Evolutionary conservation across 2,329 filamentous ascomycete species (phyloP).

Genomic region (Drechslerella coelobrocha): DNA sequence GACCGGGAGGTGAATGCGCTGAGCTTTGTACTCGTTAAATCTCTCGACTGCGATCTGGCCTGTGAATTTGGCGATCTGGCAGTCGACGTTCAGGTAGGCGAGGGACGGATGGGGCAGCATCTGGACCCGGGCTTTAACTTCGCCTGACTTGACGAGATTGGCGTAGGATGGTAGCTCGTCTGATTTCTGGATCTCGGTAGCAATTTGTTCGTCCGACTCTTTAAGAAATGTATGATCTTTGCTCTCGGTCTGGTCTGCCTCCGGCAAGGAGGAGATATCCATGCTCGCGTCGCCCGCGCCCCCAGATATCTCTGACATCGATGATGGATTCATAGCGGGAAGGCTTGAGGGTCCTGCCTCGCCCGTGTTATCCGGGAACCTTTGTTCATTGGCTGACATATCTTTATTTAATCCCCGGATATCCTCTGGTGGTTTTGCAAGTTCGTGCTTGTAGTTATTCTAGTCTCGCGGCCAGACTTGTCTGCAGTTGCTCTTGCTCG

Average conservation of each 20-base stretch:
- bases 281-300: neutral
- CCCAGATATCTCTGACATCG: too few species aligned
- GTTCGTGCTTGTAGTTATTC: too few species aligned
- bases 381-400: too few species aligned
- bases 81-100: slow-evolving; percentile 19
- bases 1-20: slow-evolving; percentile 7
- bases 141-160: slow-evolving; percentile 22
- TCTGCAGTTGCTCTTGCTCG: too few species aligned
- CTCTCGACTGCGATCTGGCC: slow-evolving; percentile 17
- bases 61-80: slow-evolving; percentile 22
- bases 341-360: slow-evolving; percentile 22
- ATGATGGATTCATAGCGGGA: neutral
- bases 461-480: too few species aligned
- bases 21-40: slow-evolving; percentile 13
- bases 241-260: slow-evolving; percentile 1
- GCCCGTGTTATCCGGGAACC: too few species aligned
- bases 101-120: slow-evolving; percentile 9
- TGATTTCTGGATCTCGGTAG: slow-evolving; percentile 12
- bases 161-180: slow-evolving; percentile 23
- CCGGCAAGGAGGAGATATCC: neutral
- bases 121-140: slow-evolving; percentile 8
- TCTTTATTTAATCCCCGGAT: too few species aligned
- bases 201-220: slow-evolving; percentile 19
- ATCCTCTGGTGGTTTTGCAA: too few species aligned
- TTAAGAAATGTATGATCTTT: slow-evolving; percentile 5